Evolutionary conservation across 164 flowering plant species (phyloP), one percentile per base, ranked within the genome.

Genomic region (Dillenia suffruticosa): DNA sequence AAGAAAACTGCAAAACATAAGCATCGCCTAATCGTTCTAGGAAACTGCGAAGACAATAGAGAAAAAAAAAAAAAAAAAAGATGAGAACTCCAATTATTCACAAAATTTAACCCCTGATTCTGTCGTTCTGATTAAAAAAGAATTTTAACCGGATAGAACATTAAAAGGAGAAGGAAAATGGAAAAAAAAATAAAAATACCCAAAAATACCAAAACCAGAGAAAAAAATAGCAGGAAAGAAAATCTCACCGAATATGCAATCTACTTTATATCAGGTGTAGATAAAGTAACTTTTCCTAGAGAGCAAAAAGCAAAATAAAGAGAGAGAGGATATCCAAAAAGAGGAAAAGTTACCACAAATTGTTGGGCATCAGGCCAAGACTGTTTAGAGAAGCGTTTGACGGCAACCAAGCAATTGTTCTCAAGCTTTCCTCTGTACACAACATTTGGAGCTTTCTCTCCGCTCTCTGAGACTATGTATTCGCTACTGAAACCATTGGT

Each of bases 321-420:
- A 16, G 46, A 12, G 11, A 40, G 26, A 13, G 6, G 40, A 22
- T 32, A 7, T 32, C 40, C 40, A 32, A 32, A 32, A 32, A 32
- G 40, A 32, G 40, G 10, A 49, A 46, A 63, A 15, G 62, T 70
- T 26, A 87, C 93, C 72, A 77, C 74, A 63, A 85, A 87, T 69
- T 83, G 94, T 43, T 79, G 82, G 26, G 94, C 63, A 56, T 87
- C 90, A n/a, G 94, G 96, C 96, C 96, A 89, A 0, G 96, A 85
- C 65, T 58, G 81, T 65, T 78, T 83, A 9, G 90, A 83, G 65
- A 89, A 89, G 45, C 90, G 84, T 62, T 89, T 89, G 14, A 89
- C 73, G 14, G 96, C 96, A 9, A 89, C 79, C 10, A 79, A 75
- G 5, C 78, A 72, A 64, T 73, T 75, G 67, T 68, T 79, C 24